Percentiles rank a stretch among this genome's conserved stretches.
phyloP scores from a whole-genome alignment of 2,329 filamentous ascomycete genomes.

The Zymoseptoria brevis region DNA sequence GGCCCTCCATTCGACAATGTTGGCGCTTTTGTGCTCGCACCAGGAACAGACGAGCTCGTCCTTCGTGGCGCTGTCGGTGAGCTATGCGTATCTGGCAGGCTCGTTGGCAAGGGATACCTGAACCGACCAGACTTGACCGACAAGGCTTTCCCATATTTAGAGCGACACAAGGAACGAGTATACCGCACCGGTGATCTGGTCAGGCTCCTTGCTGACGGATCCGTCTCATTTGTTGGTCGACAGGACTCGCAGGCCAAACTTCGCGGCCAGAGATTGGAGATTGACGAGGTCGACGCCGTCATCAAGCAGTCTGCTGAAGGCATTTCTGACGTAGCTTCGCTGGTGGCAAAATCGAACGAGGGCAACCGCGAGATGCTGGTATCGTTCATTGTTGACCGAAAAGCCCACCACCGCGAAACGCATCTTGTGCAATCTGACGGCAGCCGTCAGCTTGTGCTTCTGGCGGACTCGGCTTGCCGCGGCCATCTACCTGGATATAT shows the following conservation, averaged over 20 bases:
- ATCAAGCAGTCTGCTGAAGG: conserved; percentile 54
- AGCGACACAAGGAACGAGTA: conserved; percentile 42
- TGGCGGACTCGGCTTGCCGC: conserved; percentile 50
- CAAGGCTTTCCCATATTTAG: conserved; percentile 64
- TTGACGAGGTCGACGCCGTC: conserved; percentile 82
- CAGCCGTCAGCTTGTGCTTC: conserved; percentile 16
- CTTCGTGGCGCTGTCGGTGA: conserved; percentile 74
- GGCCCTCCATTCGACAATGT: conserved; percentile 82
- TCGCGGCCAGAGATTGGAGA: conserved; percentile 78
- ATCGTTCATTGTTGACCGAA: conserved; percentile 52
- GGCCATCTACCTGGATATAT: conserved; percentile 72
- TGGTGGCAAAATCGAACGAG: conserved; percentile 63
- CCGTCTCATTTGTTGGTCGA: conserved; percentile 79
- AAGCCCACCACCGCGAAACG: conserved; percentile 12
- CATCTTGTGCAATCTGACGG: conserved; percentile 32
- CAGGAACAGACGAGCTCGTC: conserved; percentile 62
- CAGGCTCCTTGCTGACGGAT: conserved; percentile 67
- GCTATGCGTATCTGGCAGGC: conserved; percentile 75
- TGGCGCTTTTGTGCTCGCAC: conserved; percentile 68
- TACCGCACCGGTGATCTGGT: conserved; percentile 90
- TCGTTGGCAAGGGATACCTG: conserved; percentile 85
- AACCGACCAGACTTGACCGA: conserved; percentile 69
- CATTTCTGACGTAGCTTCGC: conserved; percentile 64
- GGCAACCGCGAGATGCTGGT: conserved; percentile 78
- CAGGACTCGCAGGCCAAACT: conserved; percentile 90